Percentiles rank a stretch among this genome's conserved stretches.
These are phyloP conservation scores for Decorospora gaudefroyi DNA, from an alignment of 2,329 filamentous ascomycete genomes.

Conservation along the genomic window DNA sequence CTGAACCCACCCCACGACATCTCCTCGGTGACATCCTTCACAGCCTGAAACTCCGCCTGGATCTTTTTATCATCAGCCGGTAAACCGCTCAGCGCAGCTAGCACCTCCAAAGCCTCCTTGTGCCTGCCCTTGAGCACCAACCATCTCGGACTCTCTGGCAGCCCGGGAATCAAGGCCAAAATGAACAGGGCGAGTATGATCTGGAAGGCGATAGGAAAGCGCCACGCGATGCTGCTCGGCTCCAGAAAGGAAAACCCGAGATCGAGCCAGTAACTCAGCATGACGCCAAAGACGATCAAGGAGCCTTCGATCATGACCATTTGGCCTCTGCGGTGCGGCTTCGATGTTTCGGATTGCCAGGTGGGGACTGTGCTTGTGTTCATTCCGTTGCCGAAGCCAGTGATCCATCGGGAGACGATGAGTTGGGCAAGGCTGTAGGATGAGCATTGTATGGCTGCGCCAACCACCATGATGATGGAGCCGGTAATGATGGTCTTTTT, in stretches of 20 bases:
- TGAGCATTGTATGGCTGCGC: constrained; percentile 62
- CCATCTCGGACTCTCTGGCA: constrained; percentile 53
- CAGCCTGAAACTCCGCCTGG: constrained; percentile 43
- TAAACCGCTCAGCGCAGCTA: constrained; percentile 47
- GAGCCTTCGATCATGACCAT: constrained; percentile 56
- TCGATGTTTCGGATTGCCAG: constrained; percentile 55
- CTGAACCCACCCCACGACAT: constrained; percentile 55
- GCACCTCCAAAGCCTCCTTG: constrained; percentile 49
- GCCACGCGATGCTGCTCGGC: constrained; percentile 46
- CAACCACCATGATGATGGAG: constrained; percentile 61
- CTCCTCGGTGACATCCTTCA: constrained; percentile 47
- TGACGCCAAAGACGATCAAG: constrained; percentile 52
- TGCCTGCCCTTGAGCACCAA: constrained; percentile 58
- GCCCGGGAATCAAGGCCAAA: constrained; percentile 53
- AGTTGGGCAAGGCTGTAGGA: constrained; percentile 54
- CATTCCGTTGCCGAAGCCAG: constrained; percentile 53
- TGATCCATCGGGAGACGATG: constrained; percentile 56
- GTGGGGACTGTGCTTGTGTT: constrained; percentile 49
- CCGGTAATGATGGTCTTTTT: constrained; percentile 64
- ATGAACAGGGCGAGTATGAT: constrained; percentile 63
- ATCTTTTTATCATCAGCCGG: constrained; percentile 47
- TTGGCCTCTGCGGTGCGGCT: constrained; percentile 53
- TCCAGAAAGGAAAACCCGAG: constrained; percentile 58
- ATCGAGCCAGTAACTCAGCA: constrained; percentile 50
- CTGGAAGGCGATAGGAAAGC: constrained; percentile 61